Evolutionary conservation across 2,329 filamentous ascomycete genomes (phyloP), one percentile per base, ranked within the genome.

Genomic region (Phyllosticta citriasiana): DNA sequence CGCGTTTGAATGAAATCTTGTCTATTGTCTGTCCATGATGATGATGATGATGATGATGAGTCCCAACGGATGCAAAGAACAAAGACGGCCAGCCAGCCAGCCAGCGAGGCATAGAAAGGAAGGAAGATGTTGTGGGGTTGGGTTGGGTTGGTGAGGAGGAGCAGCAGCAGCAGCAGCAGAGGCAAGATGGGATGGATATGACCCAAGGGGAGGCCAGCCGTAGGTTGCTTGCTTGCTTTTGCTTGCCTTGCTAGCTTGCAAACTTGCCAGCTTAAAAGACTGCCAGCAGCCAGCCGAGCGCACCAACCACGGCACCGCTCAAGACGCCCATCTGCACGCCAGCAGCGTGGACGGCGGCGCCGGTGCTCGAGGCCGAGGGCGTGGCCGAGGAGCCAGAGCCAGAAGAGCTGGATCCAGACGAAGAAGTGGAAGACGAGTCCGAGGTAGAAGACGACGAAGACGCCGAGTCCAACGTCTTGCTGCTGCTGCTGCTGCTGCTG

Each of bases 211-310:
- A 22, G 19, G 19, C 19, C 19, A 22, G 19, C 19, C 19, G 19
- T 22, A 22, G 19, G 19, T 22, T 22, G 19, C 19, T 22, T 22
- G 19, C 19, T 22, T 22, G 19, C 19, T 22, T 22, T 22, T 22
- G 19, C 19, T 52, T 52, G 50, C 16, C 14, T 52, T 52, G 50
- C 50, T 22, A 22, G 19, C 16, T 52, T 52, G 50, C 19, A 22
- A 19, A 14, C 4, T 14, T 22, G 47, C 5, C 14, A n/a, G 40
- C 35, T 62, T 62, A 62, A 55, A 62, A 24, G 6, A 57, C 50
- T 10, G 61, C 57, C 9, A 62, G 26, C 53, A 62, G n/a, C 54
- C 53, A 62, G 19, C 61, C 61, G 10, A 53, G 53, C 8, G 59
- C 57, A 12, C 35, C 61, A 6, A 62, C 35, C 5, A 62, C 47